These are phyloP conservation scores for Ceriops tagal DNA, from an alignment of 345 rosid species.

Conservation along the genomic window DNA sequence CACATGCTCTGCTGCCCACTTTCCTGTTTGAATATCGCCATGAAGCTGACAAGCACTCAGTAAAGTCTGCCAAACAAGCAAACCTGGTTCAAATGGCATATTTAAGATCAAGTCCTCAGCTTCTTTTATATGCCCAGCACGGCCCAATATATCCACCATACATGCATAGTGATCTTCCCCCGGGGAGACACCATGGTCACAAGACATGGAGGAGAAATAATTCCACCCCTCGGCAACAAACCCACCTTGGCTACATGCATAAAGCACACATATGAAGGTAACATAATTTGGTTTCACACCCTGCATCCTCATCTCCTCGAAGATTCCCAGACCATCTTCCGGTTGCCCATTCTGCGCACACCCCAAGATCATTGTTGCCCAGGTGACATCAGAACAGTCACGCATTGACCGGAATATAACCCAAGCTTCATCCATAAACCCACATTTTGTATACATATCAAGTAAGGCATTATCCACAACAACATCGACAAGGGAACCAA, in stretches of 20 bases:
- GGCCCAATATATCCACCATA: constrained; percentile 51
- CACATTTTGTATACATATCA: constrained; percentile 54
- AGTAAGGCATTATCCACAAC: constrained; percentile 53
- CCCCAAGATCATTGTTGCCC: constrained; percentile 55
- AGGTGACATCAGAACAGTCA: constrained; percentile 39
- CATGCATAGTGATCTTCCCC: constrained; percentile 56
- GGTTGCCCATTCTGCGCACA: constrained; percentile 54
- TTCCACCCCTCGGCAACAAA: constrained; percentile 46
- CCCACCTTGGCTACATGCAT: constrained; percentile 58
- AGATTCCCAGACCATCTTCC: constrained; percentile 40
- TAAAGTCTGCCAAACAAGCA: constrained; percentile 54
- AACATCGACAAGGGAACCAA: constrained; percentile 37
- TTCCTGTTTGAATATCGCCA: constrained; percentile 48
- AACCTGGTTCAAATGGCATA: constrained; percentile 45
- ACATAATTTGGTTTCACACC: constrained; percentile 44
- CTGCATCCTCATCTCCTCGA: constrained; percentile 40
- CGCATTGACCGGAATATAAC: constrained; percentile 31
- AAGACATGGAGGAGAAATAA: constrained; percentile 45
- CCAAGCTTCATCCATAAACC: constrained; percentile 47
- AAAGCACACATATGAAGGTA: constrained; percentile 43
- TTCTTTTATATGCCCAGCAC: constrained; percentile 43
- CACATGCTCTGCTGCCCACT: constrained; percentile 42
- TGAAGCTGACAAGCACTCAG: constrained; percentile 46
- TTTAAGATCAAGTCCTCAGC: constrained; percentile 44
- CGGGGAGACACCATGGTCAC: constrained; percentile 38